Base-by-base conservation (phyloP, 139 green algal species). In the Chlamydomonas incerta region DNA sequence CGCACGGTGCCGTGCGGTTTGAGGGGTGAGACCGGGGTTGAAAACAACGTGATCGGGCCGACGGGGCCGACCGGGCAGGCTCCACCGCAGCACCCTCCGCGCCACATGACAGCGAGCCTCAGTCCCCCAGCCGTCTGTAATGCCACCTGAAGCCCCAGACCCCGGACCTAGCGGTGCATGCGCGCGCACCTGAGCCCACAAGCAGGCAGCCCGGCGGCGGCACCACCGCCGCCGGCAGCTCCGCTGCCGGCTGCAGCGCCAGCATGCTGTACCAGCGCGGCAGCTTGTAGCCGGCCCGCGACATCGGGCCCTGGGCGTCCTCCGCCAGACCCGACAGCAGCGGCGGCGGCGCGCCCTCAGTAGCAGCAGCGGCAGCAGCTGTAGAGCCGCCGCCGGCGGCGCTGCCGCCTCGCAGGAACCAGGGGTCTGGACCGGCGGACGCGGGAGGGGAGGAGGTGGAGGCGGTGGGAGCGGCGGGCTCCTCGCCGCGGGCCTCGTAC, bases 191-290 rank as follows among this genome's bases (percentile, higher is more conserved):
- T 77, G 71, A 41, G 24, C 71, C 71, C 1, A 29, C 71, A 20
- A 77, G 50, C 24, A 77, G 50, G 71, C 71, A 77, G 13, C 71
- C 71, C 41, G 71, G 46, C 50, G 71, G 71, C 71, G 41, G 6
- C 41, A 50, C 41, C 41, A 50, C 41, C 41, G n/a, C n/a, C n/a
- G n/a, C n/a, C n/a, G n/a, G n/a, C n/a, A n/a, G n/a, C n/a, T n/a
- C n/a, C n/a, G n/a, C n/a, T n/a, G n/a, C n/a, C n/a, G n/a, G n/a
- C n/a, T n/a, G n/a, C 41, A 8, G 41, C 41, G 41, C 41, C 41
- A 50, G 8, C 71, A 77, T 23, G 71, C 71, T 62, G 41, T 77
- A 21, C 17, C 37, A 28, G 46, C 65, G 35, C 24, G 46, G 46
- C 26, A 41, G 23, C 26, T 41, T 46, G 41, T 77, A 65, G 4